Evolutionary conservation across 202 grass and related monocot genomes (phyloP), one percentile per base, ranked within the genome.

Genomic region (Musa balbisiana): DNA sequence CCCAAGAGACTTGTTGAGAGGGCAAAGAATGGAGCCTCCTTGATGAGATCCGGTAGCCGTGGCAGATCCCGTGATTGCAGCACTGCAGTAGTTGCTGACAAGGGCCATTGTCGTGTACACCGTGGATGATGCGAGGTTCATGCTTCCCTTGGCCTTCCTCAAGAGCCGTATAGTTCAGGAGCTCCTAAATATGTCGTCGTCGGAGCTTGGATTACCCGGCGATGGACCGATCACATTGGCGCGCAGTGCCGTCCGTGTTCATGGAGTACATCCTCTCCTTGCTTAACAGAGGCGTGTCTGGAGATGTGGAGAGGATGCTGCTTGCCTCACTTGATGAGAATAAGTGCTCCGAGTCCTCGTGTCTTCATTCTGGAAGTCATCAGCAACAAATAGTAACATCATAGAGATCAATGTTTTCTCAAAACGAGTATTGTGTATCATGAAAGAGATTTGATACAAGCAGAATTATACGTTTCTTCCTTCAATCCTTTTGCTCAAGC

Each of bases 1-100:
- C 51, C 71, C 71, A 56, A 73, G 52, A 73, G 71, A 73, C 71
- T 73, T 26, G 52, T 73, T 26, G 52, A 56, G 14, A 73, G 55
- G 51, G 71, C 71, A 16, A 73, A 10, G 71, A 73, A 73, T 9
- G 71, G 71, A 55, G 55, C 55, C 52, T 12, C 53, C 71, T 27
- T 73, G 52, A 17, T 71, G 19, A 21, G 33, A 71, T 19, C 49
- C 11, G 49, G 9, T n/a, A 21, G 8, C 21, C 11, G 1, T 9
- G 12, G 13, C 15, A 11, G 49, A 2, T 21, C 23, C 2, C 0
- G 3, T 52, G 69, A 11, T 21, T 8, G 26, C 26, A 27, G 8
- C 1, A 22, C 49, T 23, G 17, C 17, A 11, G 19, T 21, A 8
- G 49, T 71, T 52, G 69, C 69, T 14, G 67, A 70, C 9, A 71